Percentiles rank a stretch among this genome's conserved stretches.
These are phyloP conservation scores for Epichloe gansuensis DNA, from an alignment of 2,329 filamentous ascomycete species.

Conservation along the genomic window DNA sequence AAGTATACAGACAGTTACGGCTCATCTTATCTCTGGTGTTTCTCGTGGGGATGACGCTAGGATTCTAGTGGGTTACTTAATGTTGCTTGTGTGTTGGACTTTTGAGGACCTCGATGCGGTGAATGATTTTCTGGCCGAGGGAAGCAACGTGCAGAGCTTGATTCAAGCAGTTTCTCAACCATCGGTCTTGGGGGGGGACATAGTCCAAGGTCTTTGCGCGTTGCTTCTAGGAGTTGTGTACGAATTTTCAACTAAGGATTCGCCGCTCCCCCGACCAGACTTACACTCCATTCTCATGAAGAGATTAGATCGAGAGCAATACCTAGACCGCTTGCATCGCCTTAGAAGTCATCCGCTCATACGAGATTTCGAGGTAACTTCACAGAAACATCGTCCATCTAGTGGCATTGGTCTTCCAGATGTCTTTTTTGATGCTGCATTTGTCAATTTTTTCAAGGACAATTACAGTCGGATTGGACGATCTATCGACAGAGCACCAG, in stretches of 20 bases:
- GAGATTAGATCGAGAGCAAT: conserved; percentile 72
- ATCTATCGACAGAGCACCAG: conserved; percentile 83
- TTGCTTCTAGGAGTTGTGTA: conserved; percentile 80
- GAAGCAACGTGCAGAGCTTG: conserved; percentile 79
- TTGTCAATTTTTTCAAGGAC: conserved; percentile 91
- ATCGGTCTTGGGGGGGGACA: conserved; percentile 41
- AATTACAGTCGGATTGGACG: conserved; percentile 78
- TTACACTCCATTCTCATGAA: conserved; percentile 67
- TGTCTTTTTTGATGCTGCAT: conserved; percentile 73
- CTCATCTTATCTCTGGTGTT: conserved; percentile 71
- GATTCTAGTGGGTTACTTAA: conserved; percentile 72
- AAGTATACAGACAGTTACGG: conserved; percentile 76
- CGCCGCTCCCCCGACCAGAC: conserved; percentile 69
- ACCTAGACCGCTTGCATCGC: conserved; percentile 67
- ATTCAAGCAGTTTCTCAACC: conserved; percentile 59
- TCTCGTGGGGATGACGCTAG: conserved; percentile 66
- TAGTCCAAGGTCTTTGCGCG: conserved; percentile 73
- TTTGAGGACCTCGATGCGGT: conserved; percentile 87
- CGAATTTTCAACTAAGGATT: conserved; percentile 96
- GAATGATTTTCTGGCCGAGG: conserved; percentile 85
- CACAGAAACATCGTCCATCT: conserved; percentile 48
- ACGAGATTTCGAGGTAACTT: conserved; percentile 78
- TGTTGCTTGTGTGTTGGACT: conserved; percentile 78
- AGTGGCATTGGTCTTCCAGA: conserved; percentile 48
- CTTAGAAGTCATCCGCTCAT: conserved; percentile 67